Conservation (phyloP, 23 red algal species). For the Agarophyton chilense region DNA sequence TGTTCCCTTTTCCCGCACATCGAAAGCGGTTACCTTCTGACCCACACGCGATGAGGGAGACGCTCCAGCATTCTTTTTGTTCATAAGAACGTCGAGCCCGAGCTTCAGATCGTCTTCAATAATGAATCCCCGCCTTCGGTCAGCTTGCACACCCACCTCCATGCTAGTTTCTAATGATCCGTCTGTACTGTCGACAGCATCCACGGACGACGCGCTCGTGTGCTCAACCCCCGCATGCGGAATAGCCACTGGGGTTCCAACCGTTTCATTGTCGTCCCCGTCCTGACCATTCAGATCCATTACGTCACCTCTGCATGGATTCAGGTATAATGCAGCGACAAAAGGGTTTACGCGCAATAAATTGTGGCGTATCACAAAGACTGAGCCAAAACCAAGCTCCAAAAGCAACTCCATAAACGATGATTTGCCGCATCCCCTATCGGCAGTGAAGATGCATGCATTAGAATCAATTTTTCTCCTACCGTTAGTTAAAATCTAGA, state of each 20-base stretch:
- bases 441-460: too few species aligned
- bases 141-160: too few species aligned
- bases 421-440: too few species aligned
- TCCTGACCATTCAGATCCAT: background rate
- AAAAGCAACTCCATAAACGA: too few species aligned
- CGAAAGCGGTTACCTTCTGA: conserved; percentile 20
- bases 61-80: conserved; percentile 17
- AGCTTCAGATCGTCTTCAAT: conserved; percentile 39
- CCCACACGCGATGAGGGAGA: background rate
- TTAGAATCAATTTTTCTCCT: too few species aligned
- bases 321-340: background rate
- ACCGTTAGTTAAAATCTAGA: too few species aligned
- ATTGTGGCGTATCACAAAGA: conserved; percentile 20
- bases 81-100: conserved; percentile 1
- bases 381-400: too few species aligned
- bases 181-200: background rate
- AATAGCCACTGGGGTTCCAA: too few species aligned
- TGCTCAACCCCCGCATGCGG: background rate
- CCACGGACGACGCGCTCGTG: background rate
- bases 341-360: conserved; percentile 24
- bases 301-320: conserved; percentile 14
- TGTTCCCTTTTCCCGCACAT: conserved; percentile 18
- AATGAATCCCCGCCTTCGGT: too few species aligned
- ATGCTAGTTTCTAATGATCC: too few species aligned
- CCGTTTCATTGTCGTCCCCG: too few species aligned